Percentiles rank a stretch among this genome's conserved stretches.
Evolutionary conservation across 2,329 filamentous ascomycete species (phyloP).

Genomic region (Ilyonectria sp.): DNA sequence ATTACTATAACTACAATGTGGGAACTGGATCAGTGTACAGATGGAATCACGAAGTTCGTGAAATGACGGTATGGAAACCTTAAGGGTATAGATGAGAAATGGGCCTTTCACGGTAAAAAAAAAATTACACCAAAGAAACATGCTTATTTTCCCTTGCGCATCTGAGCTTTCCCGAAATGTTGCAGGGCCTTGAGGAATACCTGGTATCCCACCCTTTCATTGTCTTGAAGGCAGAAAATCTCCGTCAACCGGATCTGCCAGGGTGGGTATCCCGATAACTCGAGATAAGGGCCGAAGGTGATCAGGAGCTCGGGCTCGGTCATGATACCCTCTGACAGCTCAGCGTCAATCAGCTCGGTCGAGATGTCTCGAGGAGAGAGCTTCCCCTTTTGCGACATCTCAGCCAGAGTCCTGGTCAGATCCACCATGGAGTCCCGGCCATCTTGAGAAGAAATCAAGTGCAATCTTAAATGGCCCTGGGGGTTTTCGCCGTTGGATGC

Average conservation of each 20-base stretch:
- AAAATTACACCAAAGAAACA: background rate
- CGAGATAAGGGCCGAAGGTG: slow-evolving; percentile 86
- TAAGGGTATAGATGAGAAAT: slow-evolving; percentile 41
- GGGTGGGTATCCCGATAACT: slow-evolving; percentile 92
- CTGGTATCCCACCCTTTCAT: slow-evolving; percentile 91
- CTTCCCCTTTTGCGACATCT: slow-evolving; percentile 95
- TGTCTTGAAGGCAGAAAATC: slow-evolving; percentile 86
- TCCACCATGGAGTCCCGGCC: slow-evolving; percentile 95
- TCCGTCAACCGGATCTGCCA: slow-evolving; percentile 97
- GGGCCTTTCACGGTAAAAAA: slow-evolving; percentile 16
- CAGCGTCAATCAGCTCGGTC: slow-evolving; percentile 88
- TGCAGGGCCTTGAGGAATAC: slow-evolving; percentile 89
- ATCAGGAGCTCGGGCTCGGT: slow-evolving; percentile 91
- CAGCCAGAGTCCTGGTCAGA: slow-evolving; percentile 91
- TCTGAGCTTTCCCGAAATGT: slow-evolving; percentile 89
- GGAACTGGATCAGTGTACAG: slow-evolving; percentile 77
- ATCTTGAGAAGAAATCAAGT: slow-evolving; percentile 90
- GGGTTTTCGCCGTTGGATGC: slow-evolving; percentile 49
- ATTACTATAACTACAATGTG: slow-evolving; percentile 90
- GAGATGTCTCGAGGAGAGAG: slow-evolving; percentile 87
- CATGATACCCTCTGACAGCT: slow-evolving; percentile 85
- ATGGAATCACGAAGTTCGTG: slow-evolving; percentile 72
- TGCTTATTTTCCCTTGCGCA: slow-evolving; percentile 80
- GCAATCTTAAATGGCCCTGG: slow-evolving; percentile 68
- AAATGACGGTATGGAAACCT: slow-evolving; percentile 62